Conservation (phyloP, 345 rosid genomes). For the Eutrema japonicum region DNA sequence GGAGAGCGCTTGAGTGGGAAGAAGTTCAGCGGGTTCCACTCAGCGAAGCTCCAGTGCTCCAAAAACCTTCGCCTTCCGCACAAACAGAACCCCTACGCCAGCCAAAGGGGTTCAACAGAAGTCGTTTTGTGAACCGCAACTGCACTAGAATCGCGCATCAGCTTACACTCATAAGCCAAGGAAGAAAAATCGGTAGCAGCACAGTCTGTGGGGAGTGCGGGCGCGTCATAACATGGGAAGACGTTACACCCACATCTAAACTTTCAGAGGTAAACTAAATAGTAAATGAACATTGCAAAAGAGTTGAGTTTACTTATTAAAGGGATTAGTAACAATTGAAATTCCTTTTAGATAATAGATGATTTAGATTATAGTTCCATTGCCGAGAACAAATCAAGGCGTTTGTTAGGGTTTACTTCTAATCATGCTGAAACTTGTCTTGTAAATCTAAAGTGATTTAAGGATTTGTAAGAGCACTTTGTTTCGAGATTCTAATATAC, state of each 20-base stretch:
- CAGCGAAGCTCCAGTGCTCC: conserved; percentile 56
- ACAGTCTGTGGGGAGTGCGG: conserved; percentile 98
- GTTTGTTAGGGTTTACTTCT: conserved; percentile 32
- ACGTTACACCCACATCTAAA: conserved; percentile 41
- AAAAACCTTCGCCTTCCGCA: conserved; percentile 52
- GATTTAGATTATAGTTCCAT: conserved; percentile 36
- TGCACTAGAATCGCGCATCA: conserved; percentile 85
- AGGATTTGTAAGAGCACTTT: conserved; percentile 10
- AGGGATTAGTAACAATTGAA: conserved; percentile 23
- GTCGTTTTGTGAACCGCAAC: conserved; percentile 56
- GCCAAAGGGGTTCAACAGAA: conserved; percentile 55
- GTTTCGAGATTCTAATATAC: conserved; percentile 10
- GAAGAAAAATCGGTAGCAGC: conserved; percentile 69
- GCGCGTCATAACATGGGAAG: conserved; percentile 79
- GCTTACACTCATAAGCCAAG: conserved; percentile 94
- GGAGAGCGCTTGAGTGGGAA: conserved; percentile 78
- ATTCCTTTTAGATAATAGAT: conserved; percentile 19
- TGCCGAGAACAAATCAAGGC: conserved; percentile 34
- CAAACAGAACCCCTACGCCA: conserved; percentile 31
- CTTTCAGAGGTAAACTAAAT: conserved; percentile 44
- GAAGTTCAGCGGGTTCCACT: conserved; percentile 79
- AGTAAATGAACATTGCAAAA: conserved; percentile 38
- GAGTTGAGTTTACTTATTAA: neutral
- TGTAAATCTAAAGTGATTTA: conserved; percentile 24
- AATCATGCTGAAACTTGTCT: conserved; percentile 31